Evolutionary conservation across 805 yeast species (phyloP).

Genomic region (Pichia deserticola): DNA sequence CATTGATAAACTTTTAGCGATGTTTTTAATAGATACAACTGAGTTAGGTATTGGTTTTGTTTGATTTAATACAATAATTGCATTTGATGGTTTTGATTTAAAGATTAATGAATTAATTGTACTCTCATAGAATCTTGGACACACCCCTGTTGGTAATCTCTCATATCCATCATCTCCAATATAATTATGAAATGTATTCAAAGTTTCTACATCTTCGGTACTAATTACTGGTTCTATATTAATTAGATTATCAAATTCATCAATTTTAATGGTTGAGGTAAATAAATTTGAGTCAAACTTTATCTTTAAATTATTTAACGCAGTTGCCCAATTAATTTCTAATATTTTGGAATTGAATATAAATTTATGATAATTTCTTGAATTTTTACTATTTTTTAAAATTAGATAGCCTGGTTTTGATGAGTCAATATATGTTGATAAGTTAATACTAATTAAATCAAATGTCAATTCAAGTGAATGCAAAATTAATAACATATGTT

Average conservation of each 20-base stretch:
- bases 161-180: slow-evolving; percentile 4
- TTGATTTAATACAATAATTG: slow-evolving; percentile 25
- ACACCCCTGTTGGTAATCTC: slow-evolving; percentile 20
- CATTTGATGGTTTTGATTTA: slow-evolving; percentile 21
- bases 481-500: slow-evolving; percentile 18
- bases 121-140: slow-evolving; percentile 24
- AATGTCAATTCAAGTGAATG: slow-evolving; percentile 6
- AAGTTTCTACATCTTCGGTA: not conserved
- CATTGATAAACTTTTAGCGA: slow-evolving; percentile 22
- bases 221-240: not conserved
- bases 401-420: slow-evolving; percentile 1
- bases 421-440: slow-evolving; percentile 12
- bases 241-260: slow-evolving; percentile 17
- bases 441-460: slow-evolving; percentile 12
- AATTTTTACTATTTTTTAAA: slow-evolving; percentile 6
- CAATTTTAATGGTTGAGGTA: slow-evolving; percentile 21
- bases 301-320: slow-evolving; percentile 18
- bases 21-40: slow-evolving; percentile 21
- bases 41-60: slow-evolving; percentile 16
- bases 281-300: slow-evolving; percentile 19
- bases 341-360: slow-evolving; percentile 3
- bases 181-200: not conserved
- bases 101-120: slow-evolving; percentile 20
- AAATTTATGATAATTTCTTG: not conserved
- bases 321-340: slow-evolving; percentile 27